These are phyloP conservation scores for Paecilomyces fulvus DNA, from an alignment of 2,329 filamentous ascomycete species.

Conservation along the genomic window DNA sequence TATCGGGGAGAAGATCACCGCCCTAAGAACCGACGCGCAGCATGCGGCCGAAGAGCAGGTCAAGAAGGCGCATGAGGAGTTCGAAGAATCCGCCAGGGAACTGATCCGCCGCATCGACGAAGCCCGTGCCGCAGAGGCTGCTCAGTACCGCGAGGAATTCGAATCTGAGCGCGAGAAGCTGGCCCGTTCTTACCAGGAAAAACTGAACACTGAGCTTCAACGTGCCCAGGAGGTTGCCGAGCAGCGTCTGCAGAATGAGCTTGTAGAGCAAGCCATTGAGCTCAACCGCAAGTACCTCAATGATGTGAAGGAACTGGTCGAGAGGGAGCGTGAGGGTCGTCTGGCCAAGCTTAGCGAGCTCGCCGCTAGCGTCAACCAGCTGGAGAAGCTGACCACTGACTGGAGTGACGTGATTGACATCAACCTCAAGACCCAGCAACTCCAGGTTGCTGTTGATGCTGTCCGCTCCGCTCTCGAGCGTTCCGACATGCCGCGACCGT, in stretches of 20 bases:
- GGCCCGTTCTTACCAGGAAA: constrained; percentile 67
- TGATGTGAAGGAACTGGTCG: constrained; percentile 72
- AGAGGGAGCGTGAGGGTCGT: constrained; percentile 77
- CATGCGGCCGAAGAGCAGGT: constrained; percentile 69
- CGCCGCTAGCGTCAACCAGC: constrained; percentile 65
- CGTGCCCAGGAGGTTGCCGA: constrained; percentile 73
- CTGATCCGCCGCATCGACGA: constrained; percentile 81
- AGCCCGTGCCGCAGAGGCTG: constrained; percentile 72
- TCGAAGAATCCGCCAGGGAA: constrained; percentile 78
- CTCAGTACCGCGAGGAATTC: constrained; percentile 78
- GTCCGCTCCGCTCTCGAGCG: constrained; percentile 77
- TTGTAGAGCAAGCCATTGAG: constrained; percentile 82
- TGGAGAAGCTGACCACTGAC: constrained; percentile 77
- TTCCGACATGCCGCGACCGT: constrained; percentile 66
- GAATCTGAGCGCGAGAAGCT: constrained; percentile 77
- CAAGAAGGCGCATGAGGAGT: constrained; percentile 61
- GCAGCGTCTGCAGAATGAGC: constrained; percentile 71
- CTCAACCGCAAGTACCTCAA: constrained; percentile 77
- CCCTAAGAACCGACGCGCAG: constrained; percentile 61
- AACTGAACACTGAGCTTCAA: constrained; percentile 69
- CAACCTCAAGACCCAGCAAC: constrained; percentile 89
- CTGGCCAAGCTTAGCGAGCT: constrained; percentile 79
- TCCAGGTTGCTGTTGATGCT: constrained; percentile 91
- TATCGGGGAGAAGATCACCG: constrained; percentile 69
- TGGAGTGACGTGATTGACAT: constrained; percentile 88